phyloP scores from a whole-genome alignment of 2,329 filamentous ascomycete species.

The Verticillium dahliae region DNA sequence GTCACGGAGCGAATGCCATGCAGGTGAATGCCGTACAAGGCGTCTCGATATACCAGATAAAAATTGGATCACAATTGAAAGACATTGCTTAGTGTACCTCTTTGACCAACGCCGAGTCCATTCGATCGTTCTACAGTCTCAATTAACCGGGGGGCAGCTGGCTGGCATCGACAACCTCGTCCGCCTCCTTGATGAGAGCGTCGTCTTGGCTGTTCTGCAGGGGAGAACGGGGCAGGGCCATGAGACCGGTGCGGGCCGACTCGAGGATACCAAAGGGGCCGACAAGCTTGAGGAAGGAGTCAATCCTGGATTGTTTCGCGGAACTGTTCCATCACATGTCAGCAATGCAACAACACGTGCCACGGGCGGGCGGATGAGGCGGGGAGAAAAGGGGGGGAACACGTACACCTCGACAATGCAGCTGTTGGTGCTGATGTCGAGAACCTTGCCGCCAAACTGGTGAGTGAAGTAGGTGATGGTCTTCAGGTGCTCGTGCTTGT shows the following conservation, averaged over 20 bases:
- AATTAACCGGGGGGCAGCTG: constrained; percentile 81
- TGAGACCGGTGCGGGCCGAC: constrained; percentile 89
- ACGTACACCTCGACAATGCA: constrained; percentile 96
- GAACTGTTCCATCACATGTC: constrained; percentile 46
- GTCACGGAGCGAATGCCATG: constrained; percentile 1
- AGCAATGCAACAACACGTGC: not conserved
- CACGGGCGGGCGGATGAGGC: too few relatives aligned
- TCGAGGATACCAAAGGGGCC: constrained; percentile 93
- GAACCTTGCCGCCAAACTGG: constrained; percentile 94
- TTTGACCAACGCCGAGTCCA: constrained; percentile 12
- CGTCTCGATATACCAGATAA: constrained; percentile 4
- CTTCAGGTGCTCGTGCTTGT: constrained; percentile 96
- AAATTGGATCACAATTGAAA: constrained; percentile 7
- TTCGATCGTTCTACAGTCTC: constrained; percentile 9
- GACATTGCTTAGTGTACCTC: constrained; percentile 11
- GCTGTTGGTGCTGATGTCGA: constrained; percentile 97
- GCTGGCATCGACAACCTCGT: constrained; percentile 92
- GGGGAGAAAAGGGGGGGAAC: not conserved
- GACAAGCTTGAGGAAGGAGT: constrained; percentile 96
- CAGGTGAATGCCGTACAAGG: too few relatives aligned
- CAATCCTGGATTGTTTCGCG: constrained; percentile 87
- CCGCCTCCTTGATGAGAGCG: constrained; percentile 70
- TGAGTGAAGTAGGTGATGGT: constrained; percentile 95
- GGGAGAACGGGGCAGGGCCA: constrained; percentile 92
- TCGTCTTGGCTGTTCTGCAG: constrained; percentile 70